Conservation (phyloP, 2,329 filamentous ascomycete genomes). For the Xylaria sp. region DNA sequence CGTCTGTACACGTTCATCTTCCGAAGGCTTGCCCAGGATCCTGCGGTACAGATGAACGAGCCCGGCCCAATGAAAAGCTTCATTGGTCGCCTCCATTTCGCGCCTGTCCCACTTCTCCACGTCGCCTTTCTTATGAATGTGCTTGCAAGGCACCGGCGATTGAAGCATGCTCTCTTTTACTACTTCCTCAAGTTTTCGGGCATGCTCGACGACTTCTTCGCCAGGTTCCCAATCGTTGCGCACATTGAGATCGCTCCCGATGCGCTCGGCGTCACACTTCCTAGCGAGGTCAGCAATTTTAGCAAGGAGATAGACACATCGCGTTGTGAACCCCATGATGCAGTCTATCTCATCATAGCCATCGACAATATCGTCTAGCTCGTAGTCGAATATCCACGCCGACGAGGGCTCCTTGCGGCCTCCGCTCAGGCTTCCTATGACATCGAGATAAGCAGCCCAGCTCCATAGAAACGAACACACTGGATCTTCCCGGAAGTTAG, state of each 20-base stretch:
- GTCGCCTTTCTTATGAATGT: slow-evolving; percentile 52
- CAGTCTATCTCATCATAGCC: slow-evolving; percentile 75
- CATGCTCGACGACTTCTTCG: slow-evolving; percentile 55
- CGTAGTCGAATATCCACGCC: slow-evolving; percentile 53
- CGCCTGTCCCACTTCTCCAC: slow-evolving; percentile 60
- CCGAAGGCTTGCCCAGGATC: slow-evolving; percentile 63
- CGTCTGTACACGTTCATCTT: slow-evolving; percentile 62
- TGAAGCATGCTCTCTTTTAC: slow-evolving; percentile 59
- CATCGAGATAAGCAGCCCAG: slow-evolving; percentile 85
- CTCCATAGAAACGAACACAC: slow-evolving; percentile 75
- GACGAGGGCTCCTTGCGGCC: slow-evolving; percentile 55
- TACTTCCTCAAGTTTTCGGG: slow-evolving; percentile 61
- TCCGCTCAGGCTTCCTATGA: slow-evolving; percentile 72
- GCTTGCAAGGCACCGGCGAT: slow-evolving; percentile 46
- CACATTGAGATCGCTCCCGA: slow-evolving; percentile 55
- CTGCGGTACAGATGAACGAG: slow-evolving; percentile 76
- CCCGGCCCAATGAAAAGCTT: slow-evolving; percentile 79
- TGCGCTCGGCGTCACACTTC: slow-evolving; percentile 67
- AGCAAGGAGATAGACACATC: slow-evolving; percentile 70
- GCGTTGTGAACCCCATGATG: slow-evolving; percentile 76
- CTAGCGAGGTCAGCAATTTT: slow-evolving; percentile 73
- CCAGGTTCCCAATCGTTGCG: slow-evolving; percentile 61
- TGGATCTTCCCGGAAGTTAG: slow-evolving; percentile 55
- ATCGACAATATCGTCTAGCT: slow-evolving; percentile 53
- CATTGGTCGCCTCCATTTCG: slow-evolving; percentile 73